Conservation (phyloP, 805 yeast genomes). For the Wickerhamomyces strasburgensis region DNA sequence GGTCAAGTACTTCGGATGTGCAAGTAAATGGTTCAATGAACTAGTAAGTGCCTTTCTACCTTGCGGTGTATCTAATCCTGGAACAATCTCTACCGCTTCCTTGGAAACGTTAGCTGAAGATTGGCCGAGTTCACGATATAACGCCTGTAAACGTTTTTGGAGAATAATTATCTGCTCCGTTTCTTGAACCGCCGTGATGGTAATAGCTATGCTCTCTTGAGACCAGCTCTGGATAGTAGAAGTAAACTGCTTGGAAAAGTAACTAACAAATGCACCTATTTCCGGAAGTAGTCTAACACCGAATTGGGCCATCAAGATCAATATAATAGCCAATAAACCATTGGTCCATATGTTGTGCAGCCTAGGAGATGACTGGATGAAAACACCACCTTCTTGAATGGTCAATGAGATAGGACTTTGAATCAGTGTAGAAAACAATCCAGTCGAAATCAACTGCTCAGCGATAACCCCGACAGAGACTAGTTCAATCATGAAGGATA, state of each 20-base stretch:
- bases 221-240: constrained; percentile 68
- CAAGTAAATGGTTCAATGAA: constrained; percentile 64
- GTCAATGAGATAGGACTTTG: constrained; percentile 69
- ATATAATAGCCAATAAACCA: constrained; percentile 67
- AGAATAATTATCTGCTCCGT: constrained; percentile 65
- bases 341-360: constrained; percentile 82
- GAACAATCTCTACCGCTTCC: constrained; percentile 33
- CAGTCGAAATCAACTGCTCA: constrained; percentile 55
- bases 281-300: constrained; percentile 65
- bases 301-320: constrained; percentile 54
- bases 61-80: constrained; percentile 57
- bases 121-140: constrained; percentile 49
- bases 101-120: constrained; percentile 17
- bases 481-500: constrained; percentile 66
- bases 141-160: constrained; percentile 48
- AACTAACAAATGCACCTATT: constrained; percentile 52
- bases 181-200: constrained; percentile 49
- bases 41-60: constrained; percentile 57
- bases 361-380: constrained; percentile 45
- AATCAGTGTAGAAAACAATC: constrained; percentile 60
- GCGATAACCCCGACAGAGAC: constrained; percentile 59
- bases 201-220: constrained; percentile 45
- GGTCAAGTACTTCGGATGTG: constrained; percentile 81
- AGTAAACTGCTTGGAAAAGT: constrained; percentile 62
- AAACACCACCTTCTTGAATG: constrained; percentile 62